A percentile compares a stretch with the other conserved stretches of the same genome.
These are phyloP conservation scores for Parascedosporium putredinis DNA, from an alignment of 2,329 filamentous ascomycete species.

Conservation along the genomic window DNA sequence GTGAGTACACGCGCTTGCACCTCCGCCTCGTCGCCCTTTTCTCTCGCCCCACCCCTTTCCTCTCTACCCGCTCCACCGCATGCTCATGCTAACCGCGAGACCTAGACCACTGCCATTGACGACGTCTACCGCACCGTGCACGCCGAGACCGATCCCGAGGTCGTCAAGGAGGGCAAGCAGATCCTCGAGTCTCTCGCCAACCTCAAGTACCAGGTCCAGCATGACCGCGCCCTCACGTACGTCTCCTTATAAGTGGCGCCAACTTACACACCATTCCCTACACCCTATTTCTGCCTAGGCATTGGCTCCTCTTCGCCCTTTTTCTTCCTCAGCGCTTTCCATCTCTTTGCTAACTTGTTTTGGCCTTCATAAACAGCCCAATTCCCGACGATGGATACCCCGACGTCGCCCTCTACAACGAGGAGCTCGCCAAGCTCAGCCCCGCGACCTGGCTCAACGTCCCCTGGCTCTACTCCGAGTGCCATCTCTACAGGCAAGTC, in stretches of 20 bases:
- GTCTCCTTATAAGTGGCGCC: constrained; percentile 19
- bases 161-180: constrained; percentile 69
- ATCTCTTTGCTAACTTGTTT: neutral
- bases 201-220: constrained; percentile 92
- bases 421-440: constrained; percentile 60
- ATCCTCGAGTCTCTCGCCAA: constrained; percentile 70
- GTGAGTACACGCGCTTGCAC: constrained; percentile 36
- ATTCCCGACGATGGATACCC: constrained; percentile 65
- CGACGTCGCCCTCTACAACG: constrained; percentile 75
- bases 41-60: neutral
- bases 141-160: constrained; percentile 48
- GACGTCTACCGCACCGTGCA: constrained; percentile 73
- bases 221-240: constrained; percentile 70
- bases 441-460: constrained; percentile 69
- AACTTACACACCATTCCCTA: neutral
- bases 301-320: neutral
- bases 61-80: no score
- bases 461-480: constrained; percentile 86
- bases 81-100: no score
- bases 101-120: constrained; percentile 84
- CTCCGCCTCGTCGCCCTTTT: neutral
- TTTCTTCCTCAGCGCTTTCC: neutral
- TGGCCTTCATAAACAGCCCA: constrained; percentile 38
- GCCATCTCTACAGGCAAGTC: constrained; percentile 73
- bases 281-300: no score